phyloP scores from a whole-genome alignment of 2,329 filamentous ascomycete species.

The Hypoxylon sp. region DNA sequence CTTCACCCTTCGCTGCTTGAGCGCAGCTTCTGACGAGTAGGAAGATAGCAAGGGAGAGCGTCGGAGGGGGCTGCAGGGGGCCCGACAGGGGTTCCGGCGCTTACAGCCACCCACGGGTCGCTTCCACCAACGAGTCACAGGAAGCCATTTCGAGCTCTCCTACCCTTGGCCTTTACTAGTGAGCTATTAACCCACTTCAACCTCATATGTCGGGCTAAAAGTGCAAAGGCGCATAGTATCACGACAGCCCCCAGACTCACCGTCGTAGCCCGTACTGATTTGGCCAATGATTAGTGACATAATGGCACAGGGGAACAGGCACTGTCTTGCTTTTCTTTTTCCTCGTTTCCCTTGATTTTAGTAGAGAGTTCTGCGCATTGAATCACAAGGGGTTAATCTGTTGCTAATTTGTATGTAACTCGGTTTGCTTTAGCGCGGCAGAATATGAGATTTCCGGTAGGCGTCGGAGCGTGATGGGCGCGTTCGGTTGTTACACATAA shows the following conservation, averaged over 20 bases:
- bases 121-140: constrained; percentile 61
- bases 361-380: constrained; percentile 17
- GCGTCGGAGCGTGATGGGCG: constrained; percentile 6
- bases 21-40: constrained; percentile 49
- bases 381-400: constrained; percentile 21
- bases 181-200: constrained; percentile 44
- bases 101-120: constrained; percentile 64
- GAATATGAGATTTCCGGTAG: constrained; percentile 6
- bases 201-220: constrained; percentile 40
- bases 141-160: constrained; percentile 43
- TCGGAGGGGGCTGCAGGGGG: constrained; percentile 61
- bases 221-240: constrained; percentile 37
- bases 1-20: constrained; percentile 48
- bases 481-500: constrained; percentile 5
- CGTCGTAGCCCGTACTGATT: constrained; percentile 25
- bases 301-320: constrained; percentile 25
- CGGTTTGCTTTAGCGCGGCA: constrained; percentile 9
- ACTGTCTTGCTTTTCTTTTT: constrained; percentile 22
- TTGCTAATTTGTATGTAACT: constrained; percentile 7
- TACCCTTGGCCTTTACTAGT: constrained; percentile 20
- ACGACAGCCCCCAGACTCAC: constrained; percentile 33
- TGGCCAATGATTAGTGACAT: constrained; percentile 34
- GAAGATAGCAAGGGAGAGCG: constrained; percentile 44
- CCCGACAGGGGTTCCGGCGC: constrained; percentile 68
- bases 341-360: constrained; percentile 11